Percentiles rank a stretch among this genome's conserved stretches.
phyloP scores from a whole-genome alignment of 208 protist species.

The Leishmania lainsoni region DNA sequence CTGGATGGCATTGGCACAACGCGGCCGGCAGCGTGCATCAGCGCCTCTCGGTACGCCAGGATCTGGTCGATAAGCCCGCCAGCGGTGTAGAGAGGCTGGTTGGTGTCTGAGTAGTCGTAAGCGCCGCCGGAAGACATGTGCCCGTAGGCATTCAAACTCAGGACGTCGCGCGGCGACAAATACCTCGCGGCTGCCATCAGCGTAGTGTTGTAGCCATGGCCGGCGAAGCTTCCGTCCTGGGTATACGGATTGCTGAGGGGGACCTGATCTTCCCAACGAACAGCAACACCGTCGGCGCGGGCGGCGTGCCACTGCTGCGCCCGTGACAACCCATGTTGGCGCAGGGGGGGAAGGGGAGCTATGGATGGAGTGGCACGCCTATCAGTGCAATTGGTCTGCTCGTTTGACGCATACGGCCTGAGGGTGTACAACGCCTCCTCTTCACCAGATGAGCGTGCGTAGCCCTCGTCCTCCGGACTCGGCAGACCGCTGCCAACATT shows the following conservation, averaged over 20 bases:
- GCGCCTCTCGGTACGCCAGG: constrained; percentile 46
- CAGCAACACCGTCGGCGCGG: not conserved
- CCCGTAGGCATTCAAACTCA: constrained; percentile 45
- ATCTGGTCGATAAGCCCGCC: constrained; percentile 16
- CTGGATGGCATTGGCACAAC: constrained; percentile 18
- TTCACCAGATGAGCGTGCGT: not conserved
- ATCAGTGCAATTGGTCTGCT: not conserved
- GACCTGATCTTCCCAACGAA: not conserved
- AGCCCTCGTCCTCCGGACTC: constrained; percentile 1
- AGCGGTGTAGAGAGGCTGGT: not conserved
- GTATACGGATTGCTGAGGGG: not conserved
- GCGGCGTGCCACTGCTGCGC: not conserved
- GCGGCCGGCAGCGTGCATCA: constrained; percentile 35
- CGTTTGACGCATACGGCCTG: not conserved
- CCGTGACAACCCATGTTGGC: not conserved
- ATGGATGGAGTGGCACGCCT: not conserved
- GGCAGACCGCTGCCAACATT: not conserved
- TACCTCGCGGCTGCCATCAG: constrained; percentile 24
- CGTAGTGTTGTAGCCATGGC: not conserved
- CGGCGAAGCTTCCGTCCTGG: not conserved
- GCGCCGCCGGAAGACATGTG: constrained; percentile 15
- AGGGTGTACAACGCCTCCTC: not conserved
- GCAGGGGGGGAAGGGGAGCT: constrained; percentile 6
- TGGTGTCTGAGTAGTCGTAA: constrained; percentile 26
- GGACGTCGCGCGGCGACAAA: constrained; percentile 53